A percentile compares a stretch with the other conserved stretches of the same genome.
phyloP scores from a whole-genome alignment of 2,329 filamentous ascomycete genomes.

The Sclerotinia subarctica region DNA sequence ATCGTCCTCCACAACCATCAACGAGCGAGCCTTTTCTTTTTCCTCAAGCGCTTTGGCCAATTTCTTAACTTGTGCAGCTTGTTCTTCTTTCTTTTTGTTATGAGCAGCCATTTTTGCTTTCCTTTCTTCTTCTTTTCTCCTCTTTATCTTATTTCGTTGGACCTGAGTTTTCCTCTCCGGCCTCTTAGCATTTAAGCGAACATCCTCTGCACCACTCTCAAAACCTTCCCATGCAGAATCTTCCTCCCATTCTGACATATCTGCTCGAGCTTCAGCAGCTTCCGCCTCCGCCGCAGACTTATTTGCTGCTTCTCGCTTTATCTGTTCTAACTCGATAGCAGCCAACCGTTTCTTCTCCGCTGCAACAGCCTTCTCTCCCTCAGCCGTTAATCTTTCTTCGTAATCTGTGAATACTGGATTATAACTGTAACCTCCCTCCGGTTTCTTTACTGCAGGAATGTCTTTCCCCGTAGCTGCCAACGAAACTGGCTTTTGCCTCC shows the following conservation, averaged over 20 bases:
- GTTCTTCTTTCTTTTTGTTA: conserved; percentile 68
- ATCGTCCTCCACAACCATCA: conserved; percentile 46
- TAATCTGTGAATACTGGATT: conserved; percentile 89
- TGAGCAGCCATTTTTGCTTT: conserved; percentile 71
- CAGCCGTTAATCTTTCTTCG: conserved; percentile 68
- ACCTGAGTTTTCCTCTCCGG: conserved; percentile 80
- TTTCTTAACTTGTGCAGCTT: conserved; percentile 68
- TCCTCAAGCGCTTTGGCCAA: conserved; percentile 63
- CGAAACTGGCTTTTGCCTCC: conserved; percentile 75
- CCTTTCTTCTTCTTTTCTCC: conserved; percentile 83
- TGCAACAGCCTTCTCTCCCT: conserved; percentile 75
- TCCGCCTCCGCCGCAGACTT: conserved; percentile 71
- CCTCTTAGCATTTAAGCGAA: conserved; percentile 63
- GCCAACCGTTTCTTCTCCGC: conserved; percentile 72
- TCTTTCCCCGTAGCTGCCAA: conserved; percentile 78
- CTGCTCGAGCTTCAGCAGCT: conserved; percentile 64
- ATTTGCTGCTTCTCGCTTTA: conserved; percentile 65
- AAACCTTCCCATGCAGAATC: conserved; percentile 90
- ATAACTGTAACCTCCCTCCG: conserved; percentile 82
- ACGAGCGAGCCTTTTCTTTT: conserved; percentile 50
- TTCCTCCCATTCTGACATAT: conserved; percentile 72
- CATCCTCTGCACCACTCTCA: conserved; percentile 75
- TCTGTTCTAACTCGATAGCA: conserved; percentile 62
- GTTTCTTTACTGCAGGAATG: conserved; percentile 74
- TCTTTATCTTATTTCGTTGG: conserved; percentile 83